Evolutionary conservation across 148 eudicot species (phyloP).

Genomic region (Fagopyrum esculentum): DNA sequence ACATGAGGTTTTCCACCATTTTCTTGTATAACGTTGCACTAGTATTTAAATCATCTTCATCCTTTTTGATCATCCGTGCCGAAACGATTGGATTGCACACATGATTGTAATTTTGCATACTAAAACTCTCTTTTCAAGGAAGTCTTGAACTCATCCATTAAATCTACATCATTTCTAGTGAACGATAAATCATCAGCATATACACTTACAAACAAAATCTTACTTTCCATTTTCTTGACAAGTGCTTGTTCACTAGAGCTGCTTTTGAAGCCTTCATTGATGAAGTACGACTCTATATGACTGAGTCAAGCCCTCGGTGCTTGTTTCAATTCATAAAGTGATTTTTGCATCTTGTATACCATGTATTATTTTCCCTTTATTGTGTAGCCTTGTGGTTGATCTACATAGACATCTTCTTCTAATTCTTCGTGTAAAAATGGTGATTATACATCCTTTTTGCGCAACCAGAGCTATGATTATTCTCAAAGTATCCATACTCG

Average conservation of each 20-base stretch:
- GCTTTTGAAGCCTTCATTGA: neutral
- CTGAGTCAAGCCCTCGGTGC: neutral
- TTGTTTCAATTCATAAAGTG: neutral
- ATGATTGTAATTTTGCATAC: too few relatives aligned
- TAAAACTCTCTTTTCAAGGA: neutral
- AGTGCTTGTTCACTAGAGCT: too few relatives aligned
- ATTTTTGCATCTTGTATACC: too few relatives aligned
- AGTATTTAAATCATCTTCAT: neutral
- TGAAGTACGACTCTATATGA: neutral
- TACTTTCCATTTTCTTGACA: too few relatives aligned
- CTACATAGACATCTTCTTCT: too few relatives aligned
- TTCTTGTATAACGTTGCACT: constrained; percentile 5
- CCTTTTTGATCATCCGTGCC: neutral
- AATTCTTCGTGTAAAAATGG: too few relatives aligned
- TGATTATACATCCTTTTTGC: neutral
- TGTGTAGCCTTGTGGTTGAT: too few relatives aligned
- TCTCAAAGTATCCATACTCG: neutral
- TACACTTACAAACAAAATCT: too few relatives aligned
- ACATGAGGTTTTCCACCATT: constrained; percentile 12
- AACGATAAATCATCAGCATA: neutral
- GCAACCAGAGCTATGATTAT: neutral
- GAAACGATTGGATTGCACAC: too few relatives aligned
- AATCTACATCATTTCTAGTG: neutral
- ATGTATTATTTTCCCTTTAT: too few relatives aligned
- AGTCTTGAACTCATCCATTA: neutral